Base-by-base conservation (phyloP, 2,329 filamentous ascomycete genomes). In the Aspergillus ibericus region DNA sequence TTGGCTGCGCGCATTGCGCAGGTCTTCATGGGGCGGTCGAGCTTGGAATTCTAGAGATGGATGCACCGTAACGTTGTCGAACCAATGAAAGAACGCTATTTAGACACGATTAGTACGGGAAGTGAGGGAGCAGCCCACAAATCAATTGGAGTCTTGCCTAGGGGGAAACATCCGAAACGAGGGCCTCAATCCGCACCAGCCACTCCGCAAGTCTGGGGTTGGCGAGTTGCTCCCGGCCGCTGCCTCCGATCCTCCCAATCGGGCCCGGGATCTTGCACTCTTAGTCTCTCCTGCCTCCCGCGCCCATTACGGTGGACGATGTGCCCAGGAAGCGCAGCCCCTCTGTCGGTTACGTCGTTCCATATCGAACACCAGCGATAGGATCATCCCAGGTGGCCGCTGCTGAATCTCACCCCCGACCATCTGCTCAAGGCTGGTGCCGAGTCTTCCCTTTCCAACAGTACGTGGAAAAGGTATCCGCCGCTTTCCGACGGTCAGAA, bases 321-420 rank as follows among this genome's bases (percentile, higher is more conserved):
- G 47, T 27, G 38, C 63, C 62, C 53, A 32, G 58, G 49, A 53
- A 61, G 62, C 64, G 67, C 49, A 57, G 60, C 69, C 70, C 71
- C 71, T 73, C 70, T 57, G 63, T 53, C 60, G 58, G 62, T 66
- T 67, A 66, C 60, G 60, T 67, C 60, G 64, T 53, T 58, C 55
- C 20, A 47, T 40, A 38, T 60, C 48, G 29, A 38, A 29, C 18
- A 44, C 29, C 50, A 51, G 56, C 32, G 40, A 48, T 56, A 62
- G 48, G 53, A 50, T 57, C 55, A 42, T 35, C 15, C 35, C 27
- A 32, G 38, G 51, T 55, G 51, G 42, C 53, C 38, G 42, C 48
- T 48, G 22, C 22, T 50, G 12, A 20, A 51, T 36, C 32, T 47
- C 13, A 16, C 40, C 47, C 34, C 29, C 20, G 6, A 38, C 34